phyloP scores from a whole-genome alignment of 2,329 filamentous ascomycete genomes.

The Monosporascus sp. region DNA sequence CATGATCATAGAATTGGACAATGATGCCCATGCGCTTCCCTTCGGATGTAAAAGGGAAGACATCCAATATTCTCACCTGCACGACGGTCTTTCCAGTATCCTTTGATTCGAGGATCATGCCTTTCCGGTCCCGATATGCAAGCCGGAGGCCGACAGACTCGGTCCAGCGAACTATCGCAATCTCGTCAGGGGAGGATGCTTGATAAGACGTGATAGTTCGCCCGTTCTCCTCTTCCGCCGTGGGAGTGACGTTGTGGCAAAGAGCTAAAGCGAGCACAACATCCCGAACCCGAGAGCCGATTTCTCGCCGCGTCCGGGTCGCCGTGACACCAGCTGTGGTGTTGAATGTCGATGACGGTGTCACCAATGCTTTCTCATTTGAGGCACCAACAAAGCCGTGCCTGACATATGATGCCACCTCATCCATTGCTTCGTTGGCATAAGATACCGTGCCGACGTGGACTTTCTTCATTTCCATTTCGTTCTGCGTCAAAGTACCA shows the following conservation, averaged over 20 bases:
- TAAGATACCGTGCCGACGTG: conserved; percentile 98
- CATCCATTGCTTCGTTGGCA: conserved; percentile 97
- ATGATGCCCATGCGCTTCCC: conserved; percentile 98
- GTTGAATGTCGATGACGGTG: conserved; percentile 66
- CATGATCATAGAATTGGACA: conserved; percentile 70
- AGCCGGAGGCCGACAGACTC: conserved; percentile 85
- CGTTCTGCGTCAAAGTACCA: conserved; percentile 94
- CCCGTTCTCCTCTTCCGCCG: conserved; percentile 76
- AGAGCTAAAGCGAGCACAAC: conserved; percentile 86
- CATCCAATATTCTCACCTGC: conserved; percentile 80
- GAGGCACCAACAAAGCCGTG: conserved; percentile 64
- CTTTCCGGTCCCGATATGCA: conserved; percentile 77
- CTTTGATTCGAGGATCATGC: conserved; percentile 75
- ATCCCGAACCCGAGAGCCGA: conserved; percentile 87
- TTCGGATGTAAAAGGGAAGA: conserved; percentile 97
- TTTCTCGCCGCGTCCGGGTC: conserved; percentile 85
- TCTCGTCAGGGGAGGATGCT: conserved; percentile 95
- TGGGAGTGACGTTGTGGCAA: conserved; percentile 96
- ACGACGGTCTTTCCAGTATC: conserved; percentile 71
- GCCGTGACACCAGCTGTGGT: conserved; percentile 56
- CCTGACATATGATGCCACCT: conserved; percentile 78
- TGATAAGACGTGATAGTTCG: conserved; percentile 79
- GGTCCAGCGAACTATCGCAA: conserved; percentile 94
- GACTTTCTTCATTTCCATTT: conserved; percentile 98
- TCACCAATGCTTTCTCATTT: conserved; percentile 54